These are phyloP conservation scores for Echium plantagineum DNA, from an alignment of 257 asterid species.

Conservation along the genomic window DNA sequence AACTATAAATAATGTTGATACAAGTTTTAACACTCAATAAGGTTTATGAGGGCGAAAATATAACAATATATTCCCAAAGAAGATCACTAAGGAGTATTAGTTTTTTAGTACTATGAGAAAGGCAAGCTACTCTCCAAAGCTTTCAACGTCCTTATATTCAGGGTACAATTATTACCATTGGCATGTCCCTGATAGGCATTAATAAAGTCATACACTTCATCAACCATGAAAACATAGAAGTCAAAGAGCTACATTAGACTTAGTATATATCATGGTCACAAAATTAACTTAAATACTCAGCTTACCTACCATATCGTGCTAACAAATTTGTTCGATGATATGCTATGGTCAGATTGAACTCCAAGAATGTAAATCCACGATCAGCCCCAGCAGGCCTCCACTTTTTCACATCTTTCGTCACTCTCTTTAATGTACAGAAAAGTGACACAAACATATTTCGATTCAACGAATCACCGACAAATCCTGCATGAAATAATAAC, in stretches of 20 bases:
- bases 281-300: neutral
- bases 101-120: too few species aligned
- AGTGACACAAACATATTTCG: slow-evolving; percentile 93
- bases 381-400: slow-evolving; percentile 98
- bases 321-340: slow-evolving; percentile 92
- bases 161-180: too few species aligned
- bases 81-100: too few species aligned
- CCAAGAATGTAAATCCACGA: slow-evolving; percentile 79
- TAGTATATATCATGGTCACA: neutral
- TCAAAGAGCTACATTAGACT: neutral
- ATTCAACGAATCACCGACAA: slow-evolving; percentile 93
- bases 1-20: too few species aligned
- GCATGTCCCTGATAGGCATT: too few species aligned
- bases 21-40: too few species aligned
- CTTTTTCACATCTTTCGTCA: slow-evolving; percentile 64
- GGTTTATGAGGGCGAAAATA: too few species aligned
- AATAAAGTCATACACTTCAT: too few species aligned
- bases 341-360: slow-evolving; percentile 78
- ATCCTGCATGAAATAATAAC: slow-evolving; percentile 56
- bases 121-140: too few species aligned
- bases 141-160: too few species aligned
- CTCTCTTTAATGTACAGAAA: slow-evolving; percentile 60
- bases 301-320: slow-evolving; percentile 98
- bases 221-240: neutral
- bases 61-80: too few species aligned